Base-by-base conservation (phyloP, 331 rosid species). In the Acacia pycnantha region DNA sequence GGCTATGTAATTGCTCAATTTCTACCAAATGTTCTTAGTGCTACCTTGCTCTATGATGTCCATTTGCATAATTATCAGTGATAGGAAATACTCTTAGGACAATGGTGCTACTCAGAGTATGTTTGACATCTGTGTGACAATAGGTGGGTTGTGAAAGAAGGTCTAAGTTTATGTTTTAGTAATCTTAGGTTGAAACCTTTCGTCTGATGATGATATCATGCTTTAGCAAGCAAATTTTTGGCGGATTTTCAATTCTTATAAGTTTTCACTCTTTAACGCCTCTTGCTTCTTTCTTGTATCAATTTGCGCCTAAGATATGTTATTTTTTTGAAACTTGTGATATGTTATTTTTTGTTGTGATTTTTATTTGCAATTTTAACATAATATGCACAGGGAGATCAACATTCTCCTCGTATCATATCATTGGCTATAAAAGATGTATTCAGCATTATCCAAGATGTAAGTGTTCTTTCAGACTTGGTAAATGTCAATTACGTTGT, bases 371-470 rank as follows among this genome's bases (percentile, higher is more conserved):
- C 43, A 74, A 73, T 82, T 76, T 58, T 44, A 66, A 61, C 2
- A 66, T 73, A 77, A 67, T 81, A 64, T 77, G 53, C 74, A 79
- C 93, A 97, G 99, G 99, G 99, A 80, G 99, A 97, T 88, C 99
- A 94, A 76, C 81, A 84, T 72, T 88, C 93, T 81, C 99, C 98
- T 24, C 98, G 99, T 69, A 70, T 97, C 81, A 97, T 97, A 82
- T 98, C 99, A 2, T 77, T 97, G 89, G 97, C 99, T 75, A 97
- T 97, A 88, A 97, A 97, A 85, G 99, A 97, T 80, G 99, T 97
- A 79, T 97, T 97, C 88, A 90, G 97, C 88, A 97, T 94, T 74
- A 94, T 97, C 71, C 99, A 97, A 89, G 99, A 97, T 88, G 99
- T 97, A 88, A 92, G 97, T 73, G 69, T 75, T 81, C 83, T 68